Evolutionary conservation across 2,329 filamentous ascomycete species (phyloP).

Genomic region (Diaporthe sp.): DNA sequence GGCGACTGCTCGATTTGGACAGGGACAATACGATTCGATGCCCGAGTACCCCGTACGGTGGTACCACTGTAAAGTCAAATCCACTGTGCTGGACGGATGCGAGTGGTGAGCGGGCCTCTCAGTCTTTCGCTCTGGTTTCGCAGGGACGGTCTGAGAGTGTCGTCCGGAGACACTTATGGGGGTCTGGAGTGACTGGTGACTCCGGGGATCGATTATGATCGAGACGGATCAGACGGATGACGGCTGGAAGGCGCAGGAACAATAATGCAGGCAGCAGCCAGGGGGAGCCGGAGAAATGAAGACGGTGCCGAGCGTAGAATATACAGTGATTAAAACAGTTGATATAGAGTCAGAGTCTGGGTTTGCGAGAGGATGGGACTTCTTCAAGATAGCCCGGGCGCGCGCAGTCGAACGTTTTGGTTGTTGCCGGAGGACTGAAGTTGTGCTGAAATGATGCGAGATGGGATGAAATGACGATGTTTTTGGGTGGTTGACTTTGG

Average conservation of each 20-base stretch:
- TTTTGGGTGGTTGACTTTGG: conserved; percentile 8
- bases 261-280: conserved; percentile 2
- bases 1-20: conserved; percentile 27
- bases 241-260: neutral
- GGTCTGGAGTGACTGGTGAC: conserved; percentile 14
- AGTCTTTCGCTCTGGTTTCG: conserved; percentile 11
- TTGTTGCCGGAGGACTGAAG: neutral
- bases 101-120: conserved; percentile 14
- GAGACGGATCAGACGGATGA: conserved; percentile 18
- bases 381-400: conserved; percentile 32
- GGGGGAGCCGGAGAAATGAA: conserved; percentile 30
- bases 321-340: conserved; percentile 36
- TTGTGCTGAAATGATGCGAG: neutral
- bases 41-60: conserved; percentile 32
- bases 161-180: conserved; percentile 15
- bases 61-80: conserved; percentile 31
- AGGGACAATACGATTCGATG: conserved; percentile 29
- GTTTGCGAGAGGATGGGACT: conserved; percentile 13
- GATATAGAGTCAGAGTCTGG: conserved; percentile 1
- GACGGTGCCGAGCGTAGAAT: conserved; percentile 31
- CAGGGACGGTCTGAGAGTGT: conserved; percentile 29
- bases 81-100: conserved; percentile 23
- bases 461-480: conserved; percentile 20
- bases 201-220: conserved; percentile 8
- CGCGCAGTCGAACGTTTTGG: conserved; percentile 18